A percentile compares a stretch with the other conserved stretches of the same genome.
These are phyloP conservation scores for Fomitopsis betulina DNA, from an alignment of 1,284 basidiomycete genomes.

Conservation along the genomic window DNA sequence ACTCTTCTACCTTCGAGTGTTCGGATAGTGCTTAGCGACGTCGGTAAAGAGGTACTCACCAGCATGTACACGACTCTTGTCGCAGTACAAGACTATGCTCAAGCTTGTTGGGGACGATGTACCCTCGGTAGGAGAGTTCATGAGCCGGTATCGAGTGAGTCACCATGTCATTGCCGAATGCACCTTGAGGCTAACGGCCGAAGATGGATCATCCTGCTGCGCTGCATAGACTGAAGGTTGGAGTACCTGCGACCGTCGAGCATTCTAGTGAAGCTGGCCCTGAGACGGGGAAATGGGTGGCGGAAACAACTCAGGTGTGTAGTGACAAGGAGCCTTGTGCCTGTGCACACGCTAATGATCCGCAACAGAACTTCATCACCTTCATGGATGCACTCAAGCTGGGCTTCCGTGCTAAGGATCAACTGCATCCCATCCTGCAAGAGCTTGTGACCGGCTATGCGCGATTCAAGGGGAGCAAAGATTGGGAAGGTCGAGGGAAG, in stretches of 20 bases:
- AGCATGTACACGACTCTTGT: constrained; percentile 87
- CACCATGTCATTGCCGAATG: neutral
- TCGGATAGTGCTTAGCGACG: constrained; percentile 18
- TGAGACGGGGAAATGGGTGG: constrained; percentile 96
- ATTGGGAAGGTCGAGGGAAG: constrained; percentile 91
- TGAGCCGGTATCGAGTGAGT: constrained; percentile 80
- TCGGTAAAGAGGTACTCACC: constrained; percentile 83
- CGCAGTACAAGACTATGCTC: constrained; percentile 96
- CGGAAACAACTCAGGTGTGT: constrained; percentile 90
- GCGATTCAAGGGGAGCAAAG: constrained; percentile 87
- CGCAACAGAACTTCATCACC: constrained; percentile 85
- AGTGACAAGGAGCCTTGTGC: neutral
- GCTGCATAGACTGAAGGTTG: constrained; percentile 84
- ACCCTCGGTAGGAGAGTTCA: constrained; percentile 83
- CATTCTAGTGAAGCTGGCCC: constrained; percentile 80
- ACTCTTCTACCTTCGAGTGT: constrained; percentile 2
- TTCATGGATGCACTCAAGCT: constrained; percentile 98
- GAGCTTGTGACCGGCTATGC: constrained; percentile 93
- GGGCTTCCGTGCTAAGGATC: constrained; percentile 91
- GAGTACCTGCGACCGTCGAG: constrained; percentile 95
- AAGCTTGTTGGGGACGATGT: constrained; percentile 89
- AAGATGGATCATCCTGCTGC: constrained; percentile 96
- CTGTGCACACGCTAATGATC: neutral
- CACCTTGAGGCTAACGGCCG: neutral
- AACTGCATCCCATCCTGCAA: constrained; percentile 91